Evolutionary conservation across 1,284 basidiomycete species (phyloP).

Genomic region (Flammula alnicola): DNA sequence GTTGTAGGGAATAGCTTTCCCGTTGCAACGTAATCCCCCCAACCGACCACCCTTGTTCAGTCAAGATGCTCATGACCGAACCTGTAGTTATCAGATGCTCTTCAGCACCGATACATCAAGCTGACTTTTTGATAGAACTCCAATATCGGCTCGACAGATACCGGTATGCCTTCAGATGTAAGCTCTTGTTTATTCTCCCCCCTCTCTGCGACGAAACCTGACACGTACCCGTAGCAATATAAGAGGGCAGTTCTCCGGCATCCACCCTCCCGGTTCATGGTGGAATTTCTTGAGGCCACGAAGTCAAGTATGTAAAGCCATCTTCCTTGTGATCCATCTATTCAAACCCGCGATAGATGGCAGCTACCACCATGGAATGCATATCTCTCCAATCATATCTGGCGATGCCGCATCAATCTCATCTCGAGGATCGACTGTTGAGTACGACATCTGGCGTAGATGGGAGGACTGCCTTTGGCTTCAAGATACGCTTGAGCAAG

Average conservation of each 20-base stretch:
- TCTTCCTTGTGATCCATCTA: not conserved
- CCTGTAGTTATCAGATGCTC: slow-evolving; percentile 3
- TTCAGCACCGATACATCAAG: not conserved
- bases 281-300: slow-evolving; percentile 57
- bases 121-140: slow-evolving; percentile 5
- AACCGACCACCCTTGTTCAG: not conserved
- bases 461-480: slow-evolving; percentile 83
- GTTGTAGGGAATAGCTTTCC: not conserved
- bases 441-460: slow-evolving; percentile 74
- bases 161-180: slow-evolving; percentile 22
- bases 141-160: slow-evolving; percentile 12
- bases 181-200: not conserved
- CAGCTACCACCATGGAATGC: slow-evolving; percentile 64
- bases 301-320: slow-evolving; percentile 55
- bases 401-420: slow-evolving; percentile 45
- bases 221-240: slow-evolving; percentile 36
- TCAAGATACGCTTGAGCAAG: slow-evolving; percentile 67
- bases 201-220: not conserved
- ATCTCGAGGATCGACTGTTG: slow-evolving; percentile 42
- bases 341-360: slow-evolving; percentile 50
- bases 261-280: slow-evolving; percentile 62
- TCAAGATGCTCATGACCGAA: slow-evolving; percentile 8
- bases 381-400: slow-evolving; percentile 49
- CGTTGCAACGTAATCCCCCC: not conserved
- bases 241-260: slow-evolving; percentile 64